Percentiles rank a stretch among this genome's conserved stretches.
phyloP scores from a whole-genome alignment of 202 grass and related monocot genomes.

The Sporobolus alterniflorus region DNA sequence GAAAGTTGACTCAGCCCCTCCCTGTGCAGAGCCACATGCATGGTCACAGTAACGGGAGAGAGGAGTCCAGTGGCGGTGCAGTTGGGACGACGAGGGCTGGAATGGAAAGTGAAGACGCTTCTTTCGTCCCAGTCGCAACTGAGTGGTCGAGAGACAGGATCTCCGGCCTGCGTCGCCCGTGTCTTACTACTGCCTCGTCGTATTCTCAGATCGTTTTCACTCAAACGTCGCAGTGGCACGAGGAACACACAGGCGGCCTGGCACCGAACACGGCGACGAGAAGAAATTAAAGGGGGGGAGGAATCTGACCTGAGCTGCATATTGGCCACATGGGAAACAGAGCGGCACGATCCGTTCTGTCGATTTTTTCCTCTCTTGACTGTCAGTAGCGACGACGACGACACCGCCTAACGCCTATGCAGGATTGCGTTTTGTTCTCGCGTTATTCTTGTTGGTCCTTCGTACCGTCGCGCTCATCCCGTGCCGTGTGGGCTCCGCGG shows the following conservation, averaged over 20 bases:
- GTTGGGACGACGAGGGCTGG: no score
- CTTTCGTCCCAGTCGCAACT: no score
- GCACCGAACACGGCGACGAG: not conserved
- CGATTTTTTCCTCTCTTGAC: not conserved
- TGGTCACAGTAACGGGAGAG: no score
- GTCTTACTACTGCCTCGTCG: no score
- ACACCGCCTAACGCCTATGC: no score
- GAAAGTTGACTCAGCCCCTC: not conserved
- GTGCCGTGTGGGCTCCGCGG: not conserved
- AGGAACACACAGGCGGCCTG: no score
- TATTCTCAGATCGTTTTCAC: no score
- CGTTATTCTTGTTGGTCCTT: not conserved
- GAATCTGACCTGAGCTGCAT: constrained; percentile 6
- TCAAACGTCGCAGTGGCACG: no score
- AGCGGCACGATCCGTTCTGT: not conserved
- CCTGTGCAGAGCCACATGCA: not conserved
- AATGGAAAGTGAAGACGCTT: no score
- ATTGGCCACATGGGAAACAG: not conserved
- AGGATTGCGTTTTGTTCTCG: constrained; percentile 33
- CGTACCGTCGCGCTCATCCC: constrained; percentile 4
- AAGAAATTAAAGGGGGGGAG: not conserved
- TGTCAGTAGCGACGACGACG: not conserved
- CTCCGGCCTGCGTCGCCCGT: no score
- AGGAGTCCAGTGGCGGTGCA: no score
- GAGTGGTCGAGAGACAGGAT: no score